Base-by-base conservation (phyloP, 495 filamentous ascomycete genomes). In the Endocarpon pusillum region DNA sequence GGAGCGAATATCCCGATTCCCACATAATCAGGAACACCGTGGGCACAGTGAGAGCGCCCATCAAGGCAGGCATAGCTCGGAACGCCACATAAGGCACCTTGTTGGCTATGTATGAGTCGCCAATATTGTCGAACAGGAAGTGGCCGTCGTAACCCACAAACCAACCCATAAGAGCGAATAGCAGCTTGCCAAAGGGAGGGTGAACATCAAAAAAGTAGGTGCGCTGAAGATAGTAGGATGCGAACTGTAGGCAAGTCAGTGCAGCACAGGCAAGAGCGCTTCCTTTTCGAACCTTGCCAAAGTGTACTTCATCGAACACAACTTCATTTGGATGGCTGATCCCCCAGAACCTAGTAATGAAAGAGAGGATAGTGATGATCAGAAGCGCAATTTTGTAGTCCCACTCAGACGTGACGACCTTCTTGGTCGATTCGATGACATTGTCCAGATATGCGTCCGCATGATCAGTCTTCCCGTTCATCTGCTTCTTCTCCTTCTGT, bases 181-280 rank as follows among this genome's bases (percentile, higher is more conserved):
- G 53, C 20, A 69, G 58, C 42, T 69, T 68, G 54, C 81, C 89
- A 46, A 99, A 93, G 6, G 89, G 89, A 31, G 89, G 89, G 55
- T 99, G 89, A 28, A 99, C 89, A 66, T 99, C 89, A 71, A 99
- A 99, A 71, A 99, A 99, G 61, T 96, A 99, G 19, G 84, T 96
- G 51, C 83, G 77, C 59, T 94, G 78, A 23, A 99, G 75, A 49
- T 99, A 99, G 57, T 94, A 91, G 10, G 83, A 92, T 37, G 84
- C 85, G 49, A 94, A 94, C 84, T 93, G 53, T 32, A 24, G 12
- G 14, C 5, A 11, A 21, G 36, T 21, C 35, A 17, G 16, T 36
- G 66, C 42, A 66, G 93, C 89, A n/a, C n/a, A n/a, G n/a, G n/a
- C n/a, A n/a, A n/a, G n/a, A n/a, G n/a, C n/a, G n/a, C n/a, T n/a